These are phyloP conservation scores for Colletotrichum sp. DNA, from an alignment of 2,329 filamentous ascomycete species.

Conservation along the genomic window DNA sequence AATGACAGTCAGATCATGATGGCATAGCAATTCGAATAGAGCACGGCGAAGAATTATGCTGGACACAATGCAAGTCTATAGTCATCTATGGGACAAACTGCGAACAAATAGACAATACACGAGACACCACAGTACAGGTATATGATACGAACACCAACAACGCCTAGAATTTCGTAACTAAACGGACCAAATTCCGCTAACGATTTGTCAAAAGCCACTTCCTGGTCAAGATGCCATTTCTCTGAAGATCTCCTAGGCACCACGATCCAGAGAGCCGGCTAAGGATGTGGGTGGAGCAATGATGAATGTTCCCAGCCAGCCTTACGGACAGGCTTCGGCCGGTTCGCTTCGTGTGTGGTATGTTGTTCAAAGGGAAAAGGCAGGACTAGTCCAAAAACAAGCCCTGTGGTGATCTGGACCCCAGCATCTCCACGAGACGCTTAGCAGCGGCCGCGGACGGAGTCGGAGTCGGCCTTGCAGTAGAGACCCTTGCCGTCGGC, in stretches of 20 bases:
- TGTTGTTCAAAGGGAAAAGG: neutral
- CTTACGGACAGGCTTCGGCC: neutral
- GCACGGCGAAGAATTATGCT: neutral
- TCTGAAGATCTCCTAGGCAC: neutral
- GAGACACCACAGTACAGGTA: conserved; percentile 3
- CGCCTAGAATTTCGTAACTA: conserved; percentile 13
- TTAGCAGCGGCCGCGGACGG: conserved; percentile 20
- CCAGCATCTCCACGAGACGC: neutral
- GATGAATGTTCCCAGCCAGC: neutral
- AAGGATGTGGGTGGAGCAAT: conserved; percentile 1
- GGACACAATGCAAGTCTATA: neutral
- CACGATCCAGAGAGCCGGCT: conserved; percentile 8
- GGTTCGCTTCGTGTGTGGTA: neutral
- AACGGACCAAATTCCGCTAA: neutral
- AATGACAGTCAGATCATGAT: neutral
- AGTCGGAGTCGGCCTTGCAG: conserved; percentile 18
- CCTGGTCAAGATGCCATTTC: neutral
- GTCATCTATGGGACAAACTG: neutral
- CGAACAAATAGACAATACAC: neutral
- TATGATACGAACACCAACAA: conserved; percentile 10
- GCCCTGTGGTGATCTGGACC: neutral
- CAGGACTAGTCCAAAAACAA: neutral
- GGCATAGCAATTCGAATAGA: accelerated
- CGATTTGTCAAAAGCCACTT: neutral
- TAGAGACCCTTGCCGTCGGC: conserved; percentile 24